Evolutionary conservation across 2,329 filamentous ascomycete genomes (phyloP), one percentile per base, ranked within the genome.

Genomic region (Calonectria hongkongensis): DNA sequence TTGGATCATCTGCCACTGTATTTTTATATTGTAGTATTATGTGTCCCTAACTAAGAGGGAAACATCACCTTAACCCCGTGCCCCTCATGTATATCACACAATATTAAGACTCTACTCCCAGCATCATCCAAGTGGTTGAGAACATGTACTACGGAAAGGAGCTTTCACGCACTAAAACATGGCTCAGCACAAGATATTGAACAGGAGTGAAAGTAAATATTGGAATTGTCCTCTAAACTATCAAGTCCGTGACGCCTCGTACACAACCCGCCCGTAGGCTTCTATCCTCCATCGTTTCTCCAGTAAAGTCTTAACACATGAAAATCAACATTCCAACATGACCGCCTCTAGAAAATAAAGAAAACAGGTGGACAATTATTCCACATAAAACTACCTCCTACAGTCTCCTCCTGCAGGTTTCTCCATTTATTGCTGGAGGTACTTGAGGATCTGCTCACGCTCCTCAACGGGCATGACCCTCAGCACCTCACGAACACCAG

Each of bases 381-480:
- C 45, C 67, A 74, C 72, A 65, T 63, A 60, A 67, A 27, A 64
- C 58, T 62, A 70, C 71, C 63, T 41, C 30, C 50, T 54, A 56
- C 48, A 10, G 45, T 28, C n/a, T 25, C 33, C n/a, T 25, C 33
- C 10, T 66, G 18, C 25, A 39, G 65, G 27, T 48, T 41, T 68
- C 36, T 66, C 56, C 50, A 28, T 74, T 72, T 84, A 87, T 80
- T 86, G 88, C 76, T 86, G 83, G 68, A 92, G 81, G 77, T 88
- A 91, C 83, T 89, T 87, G 73, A 98, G 88, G 66, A 97, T 90
- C 84, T 94, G 91, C 85, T 98, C 95, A 83, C 95, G 94, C 89
- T 99, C 96, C 76, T 91, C 92, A 64, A 96, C 93, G 21, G 96
- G 95, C 87, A 99, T 91, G 83, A 96, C 95, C 80, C 93, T 92